Conservation (phyloP, 495 filamentous ascomycete species). For the Penicillium dipodomyicola region DNA sequence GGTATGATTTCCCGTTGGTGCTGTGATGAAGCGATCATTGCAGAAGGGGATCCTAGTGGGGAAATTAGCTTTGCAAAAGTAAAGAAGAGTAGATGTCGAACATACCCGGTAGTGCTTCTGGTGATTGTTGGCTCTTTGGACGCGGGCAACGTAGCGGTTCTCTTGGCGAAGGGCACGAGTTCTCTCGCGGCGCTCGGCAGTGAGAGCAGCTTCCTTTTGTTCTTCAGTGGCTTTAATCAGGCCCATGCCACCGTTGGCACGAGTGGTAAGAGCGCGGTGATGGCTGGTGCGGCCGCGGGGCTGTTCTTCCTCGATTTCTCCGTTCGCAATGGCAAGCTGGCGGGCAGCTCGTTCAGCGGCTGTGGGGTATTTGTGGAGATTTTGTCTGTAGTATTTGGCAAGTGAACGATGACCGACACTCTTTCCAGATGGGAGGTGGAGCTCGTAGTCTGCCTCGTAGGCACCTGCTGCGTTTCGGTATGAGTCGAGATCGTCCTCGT, state of each 20-base stretch:
- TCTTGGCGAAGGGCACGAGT: conserved; percentile 59
- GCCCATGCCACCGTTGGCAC: conserved; percentile 70
- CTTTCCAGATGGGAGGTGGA: conserved; percentile 87
- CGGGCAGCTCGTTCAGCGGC: conserved; percentile 56
- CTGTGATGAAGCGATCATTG: conserved; percentile 32
- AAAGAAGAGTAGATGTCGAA: not conserved
- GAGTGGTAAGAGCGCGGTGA: conserved; percentile 59
- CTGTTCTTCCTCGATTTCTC: conserved; percentile 46
- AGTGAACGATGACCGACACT: conserved; percentile 89
- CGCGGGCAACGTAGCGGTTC: conserved; percentile 57
- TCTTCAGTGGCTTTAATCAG: conserved; percentile 71
- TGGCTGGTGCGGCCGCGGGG: conserved; percentile 38
- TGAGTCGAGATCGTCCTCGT: conserved; percentile 47
- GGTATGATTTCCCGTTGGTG: conserved; percentile 1
- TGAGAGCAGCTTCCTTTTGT: conserved; percentile 63
- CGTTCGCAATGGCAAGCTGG: conserved; percentile 47
- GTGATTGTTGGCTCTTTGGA: conserved; percentile 62
- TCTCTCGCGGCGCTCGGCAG: conserved; percentile 63
- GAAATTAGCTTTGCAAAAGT: conserved; percentile 20
- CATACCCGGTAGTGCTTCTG: conserved; percentile 77
- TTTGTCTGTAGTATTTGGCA: conserved; percentile 85
- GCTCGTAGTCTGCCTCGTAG: conserved; percentile 86
- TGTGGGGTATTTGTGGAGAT: conserved; percentile 77
- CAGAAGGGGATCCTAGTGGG: conserved; percentile 42
- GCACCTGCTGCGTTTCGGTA: conserved; percentile 58